phyloP scores from a whole-genome alignment of 169 alveolate species.

The Eimeria falciformis region DNA sequence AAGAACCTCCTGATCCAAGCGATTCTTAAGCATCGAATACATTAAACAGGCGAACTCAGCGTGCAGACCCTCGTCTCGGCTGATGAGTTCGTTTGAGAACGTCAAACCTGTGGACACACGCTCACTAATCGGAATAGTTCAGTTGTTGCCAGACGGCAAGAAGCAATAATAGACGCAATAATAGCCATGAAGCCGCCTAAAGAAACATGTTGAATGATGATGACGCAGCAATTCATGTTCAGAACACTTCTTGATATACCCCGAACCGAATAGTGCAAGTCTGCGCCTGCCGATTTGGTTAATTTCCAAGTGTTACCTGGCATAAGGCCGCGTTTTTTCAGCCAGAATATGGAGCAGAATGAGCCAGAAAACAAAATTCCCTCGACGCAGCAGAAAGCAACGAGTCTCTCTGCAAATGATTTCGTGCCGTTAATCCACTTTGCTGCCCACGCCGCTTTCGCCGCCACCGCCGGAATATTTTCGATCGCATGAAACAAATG shows the following conservation, averaged over 20 bases:
- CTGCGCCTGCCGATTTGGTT: neutral
- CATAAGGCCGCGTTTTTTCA: slow-evolving; percentile 97
- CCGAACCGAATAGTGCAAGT: neutral
- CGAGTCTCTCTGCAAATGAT: slow-evolving; percentile 96
- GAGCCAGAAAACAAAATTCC: slow-evolving; percentile 99
- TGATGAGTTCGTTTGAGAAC: slow-evolving; percentile 96
- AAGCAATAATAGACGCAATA: too few relatives aligned
- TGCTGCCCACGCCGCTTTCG: slow-evolving; percentile 78
- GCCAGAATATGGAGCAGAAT: slow-evolving; percentile 99
- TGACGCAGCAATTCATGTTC: neutral
- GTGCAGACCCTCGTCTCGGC: slow-evolving; percentile 99
- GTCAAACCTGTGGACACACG: slow-evolving; percentile 91
- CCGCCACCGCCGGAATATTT: slow-evolving; percentile 93
- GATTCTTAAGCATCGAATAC: slow-evolving; percentile 92
- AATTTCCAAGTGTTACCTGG: slow-evolving; percentile 90
- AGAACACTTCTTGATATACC: neutral
- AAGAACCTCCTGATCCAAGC: slow-evolving; percentile 92
- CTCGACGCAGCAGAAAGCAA: slow-evolving; percentile 96
- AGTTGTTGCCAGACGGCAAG: neutral
- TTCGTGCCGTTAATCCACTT: slow-evolving; percentile 96
- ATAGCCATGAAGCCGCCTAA: neutral
- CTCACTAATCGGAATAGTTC: too few relatives aligned
- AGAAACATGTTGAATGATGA: too few relatives aligned
- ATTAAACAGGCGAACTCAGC: slow-evolving; percentile 98
- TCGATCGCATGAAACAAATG: slow-evolving; percentile 96